Conservation (phyloP, 805 yeast genomes). For the Brettanomyces naardenensis region DNA sequence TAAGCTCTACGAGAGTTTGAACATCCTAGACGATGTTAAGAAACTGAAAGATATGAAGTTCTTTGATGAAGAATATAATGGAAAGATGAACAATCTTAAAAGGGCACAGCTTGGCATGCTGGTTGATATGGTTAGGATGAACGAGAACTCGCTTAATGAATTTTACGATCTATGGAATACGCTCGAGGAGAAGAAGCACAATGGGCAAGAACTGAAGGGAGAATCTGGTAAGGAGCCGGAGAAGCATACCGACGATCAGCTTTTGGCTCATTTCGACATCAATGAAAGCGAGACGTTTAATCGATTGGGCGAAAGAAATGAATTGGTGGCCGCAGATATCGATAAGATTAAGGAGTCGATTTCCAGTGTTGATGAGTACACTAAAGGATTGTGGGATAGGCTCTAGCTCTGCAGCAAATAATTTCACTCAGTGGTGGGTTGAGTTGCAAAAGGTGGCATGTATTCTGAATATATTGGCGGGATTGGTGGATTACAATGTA, state of each 20-base stretch:
- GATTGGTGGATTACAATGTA: too few relatives aligned
- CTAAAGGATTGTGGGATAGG: background rate
- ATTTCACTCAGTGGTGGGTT: too few relatives aligned
- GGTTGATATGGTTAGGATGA: slow-evolving; percentile 28
- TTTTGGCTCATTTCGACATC: slow-evolving; percentile 12
- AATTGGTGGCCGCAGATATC: slow-evolving; percentile 39
- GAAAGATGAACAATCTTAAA: slow-evolving; percentile 46
- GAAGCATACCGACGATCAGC: background rate
- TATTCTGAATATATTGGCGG: too few relatives aligned
- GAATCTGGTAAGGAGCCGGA: background rate
- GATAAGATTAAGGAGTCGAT: slow-evolving; percentile 46
- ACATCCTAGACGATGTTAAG: slow-evolving; percentile 73
- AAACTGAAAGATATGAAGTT: slow-evolving; percentile 44
- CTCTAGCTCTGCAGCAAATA: background rate
- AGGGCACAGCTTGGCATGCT: slow-evolving; percentile 45
- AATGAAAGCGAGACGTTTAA: slow-evolving; percentile 41
- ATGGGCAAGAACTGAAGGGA: background rate
- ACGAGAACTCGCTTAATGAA: slow-evolving; percentile 22
- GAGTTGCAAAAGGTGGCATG: too few relatives aligned
- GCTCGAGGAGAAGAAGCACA: slow-evolving; percentile 4
- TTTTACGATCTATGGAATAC: slow-evolving; percentile 24
- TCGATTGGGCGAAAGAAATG: slow-evolving; percentile 41
- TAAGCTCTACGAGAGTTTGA: slow-evolving; percentile 80
- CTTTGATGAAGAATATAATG: slow-evolving; percentile 43
- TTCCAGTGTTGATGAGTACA: slow-evolving; percentile 32